Conservation (phyloP, 805 yeast species). For the Crinitomyces ghanaensis region DNA sequence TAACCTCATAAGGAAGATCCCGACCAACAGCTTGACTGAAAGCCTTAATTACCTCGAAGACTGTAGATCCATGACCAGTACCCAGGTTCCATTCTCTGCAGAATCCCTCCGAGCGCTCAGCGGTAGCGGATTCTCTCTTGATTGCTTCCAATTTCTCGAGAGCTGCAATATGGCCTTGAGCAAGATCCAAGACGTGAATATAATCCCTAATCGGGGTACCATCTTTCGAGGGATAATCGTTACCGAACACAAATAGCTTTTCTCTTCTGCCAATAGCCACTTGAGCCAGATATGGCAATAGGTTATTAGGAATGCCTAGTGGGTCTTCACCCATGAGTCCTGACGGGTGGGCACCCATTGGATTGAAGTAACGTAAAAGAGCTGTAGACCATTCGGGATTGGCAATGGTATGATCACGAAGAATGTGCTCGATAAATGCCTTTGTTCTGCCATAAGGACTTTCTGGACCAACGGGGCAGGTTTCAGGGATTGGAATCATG, state of each 20-base stretch:
- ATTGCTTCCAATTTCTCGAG: slow-evolving; percentile 38
- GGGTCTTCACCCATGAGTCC: slow-evolving; percentile 78
- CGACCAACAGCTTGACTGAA: slow-evolving; percentile 56
- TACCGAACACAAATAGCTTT: slow-evolving; percentile 56
- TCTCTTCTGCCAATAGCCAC: slow-evolving; percentile 65
- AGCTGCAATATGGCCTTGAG: slow-evolving; percentile 67
- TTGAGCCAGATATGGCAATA: slow-evolving; percentile 65
- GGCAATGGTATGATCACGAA: slow-evolving; percentile 41
- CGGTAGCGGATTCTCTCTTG: slow-evolving; percentile 12
- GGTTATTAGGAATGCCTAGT: slow-evolving; percentile 62
- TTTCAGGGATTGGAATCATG: slow-evolving; percentile 71
- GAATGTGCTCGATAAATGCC: slow-evolving; percentile 48
- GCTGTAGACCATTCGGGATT: slow-evolving; percentile 33
- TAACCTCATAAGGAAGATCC: slow-evolving; percentile 52
- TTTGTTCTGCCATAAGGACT: slow-evolving; percentile 74
- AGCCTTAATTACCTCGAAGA: slow-evolving; percentile 54
- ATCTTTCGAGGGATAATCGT: slow-evolving; percentile 58
- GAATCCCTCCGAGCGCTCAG: slow-evolving; percentile 30
- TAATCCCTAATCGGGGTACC: slow-evolving; percentile 79
- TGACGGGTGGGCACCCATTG: slow-evolving; percentile 78
- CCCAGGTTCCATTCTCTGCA: slow-evolving; percentile 78
- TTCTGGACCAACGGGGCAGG: slow-evolving; percentile 62
- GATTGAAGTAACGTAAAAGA: slow-evolving; percentile 66
- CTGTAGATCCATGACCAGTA: slow-evolving; percentile 71
- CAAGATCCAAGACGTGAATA: slow-evolving; percentile 70